Base-by-base conservation (phyloP, 2,329 filamentous ascomycete genomes). In the Aspergillus sp. region DNA sequence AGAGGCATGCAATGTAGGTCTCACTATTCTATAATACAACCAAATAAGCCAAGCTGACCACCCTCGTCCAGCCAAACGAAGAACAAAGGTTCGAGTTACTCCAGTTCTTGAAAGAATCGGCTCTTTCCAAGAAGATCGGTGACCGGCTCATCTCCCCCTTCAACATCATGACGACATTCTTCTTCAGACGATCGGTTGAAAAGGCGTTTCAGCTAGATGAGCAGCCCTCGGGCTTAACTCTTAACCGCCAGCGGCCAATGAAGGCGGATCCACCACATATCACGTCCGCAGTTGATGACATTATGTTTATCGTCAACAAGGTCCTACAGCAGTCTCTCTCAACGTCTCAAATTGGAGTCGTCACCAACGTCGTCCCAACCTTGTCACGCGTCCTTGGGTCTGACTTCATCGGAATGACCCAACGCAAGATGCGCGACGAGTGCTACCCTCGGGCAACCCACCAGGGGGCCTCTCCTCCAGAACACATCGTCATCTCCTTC, bases 301-400 rank as follows among this genome's bases (percentile, higher is more conserved):
- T 98, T 69, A 98, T 99, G 93, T 99, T 98, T 76, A 97, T 99
- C 66, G 90, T 96, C 71, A 96, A 96, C 71, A 89, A 93, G 50
- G 89, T 98, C 34, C 81, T 98, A 7, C 89, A 96, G 62, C 88
- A 93, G 63, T 90, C 91, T 0, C 80, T 98, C 20, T 89, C 90
- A 0, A 98, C 96, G 0, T 91, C 90, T 2, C 93, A 97, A 71
- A 82, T 87, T 64, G 83, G 88, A 17, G 87, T 96, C 3, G 84
- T 96, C 20, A 85, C 85, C 42, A 90, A 85, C 56, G 89, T 96
- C 6, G 78, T 97, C 24, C 89, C 92, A 2, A 89, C 87, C 0
- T 81, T 98, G 5, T 85, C 89, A 17, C 85, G 91, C 34, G 88
- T 99, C 0, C 83, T 99, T 4, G 87, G 89, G 30, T 86, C 87